Conservation (phyloP, 2,329 filamentous ascomycete genomes). For the Emmonsiellopsis sp. region DNA sequence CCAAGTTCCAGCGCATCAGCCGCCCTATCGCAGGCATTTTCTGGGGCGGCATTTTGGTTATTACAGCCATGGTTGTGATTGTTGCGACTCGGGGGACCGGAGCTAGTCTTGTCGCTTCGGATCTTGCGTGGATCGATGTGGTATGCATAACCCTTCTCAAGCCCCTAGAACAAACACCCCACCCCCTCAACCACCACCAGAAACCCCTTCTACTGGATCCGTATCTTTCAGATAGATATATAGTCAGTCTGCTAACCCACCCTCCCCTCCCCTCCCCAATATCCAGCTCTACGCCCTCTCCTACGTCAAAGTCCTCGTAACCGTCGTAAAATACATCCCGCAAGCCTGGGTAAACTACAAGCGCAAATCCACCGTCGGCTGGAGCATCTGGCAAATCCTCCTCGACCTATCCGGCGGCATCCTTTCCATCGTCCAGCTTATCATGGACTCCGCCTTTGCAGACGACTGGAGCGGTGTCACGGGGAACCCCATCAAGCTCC, state of each 20-base stretch:
- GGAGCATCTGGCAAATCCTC: conserved; percentile 76
- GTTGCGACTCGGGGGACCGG: conserved; percentile 34
- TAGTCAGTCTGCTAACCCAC: conserved; percentile 10
- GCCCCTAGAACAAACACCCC: too few relatives aligned
- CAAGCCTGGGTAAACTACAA: conserved; percentile 76
- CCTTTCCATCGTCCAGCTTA: conserved; percentile 69
- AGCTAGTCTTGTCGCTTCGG: conserved; percentile 35
- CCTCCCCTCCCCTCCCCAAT: not conserved
- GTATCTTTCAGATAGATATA: conserved; percentile 1
- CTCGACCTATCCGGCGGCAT: conserved; percentile 75
- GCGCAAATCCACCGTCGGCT: conserved; percentile 76
- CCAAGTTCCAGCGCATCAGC: conserved; percentile 44
- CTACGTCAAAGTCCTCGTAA: conserved; percentile 82
- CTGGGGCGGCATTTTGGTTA: conserved; percentile 51
- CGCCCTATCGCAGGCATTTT: conserved; percentile 59
- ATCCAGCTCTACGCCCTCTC: conserved; percentile 57
- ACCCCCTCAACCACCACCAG: too few relatives aligned
- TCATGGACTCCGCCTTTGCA: conserved; percentile 76
- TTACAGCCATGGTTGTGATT: conserved; percentile 27
- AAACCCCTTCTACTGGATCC: not conserved
- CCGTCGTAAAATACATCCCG: conserved; percentile 85
- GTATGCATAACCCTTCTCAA: conserved; percentile 29
- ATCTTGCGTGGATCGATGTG: conserved; percentile 57
- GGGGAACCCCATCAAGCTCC: conserved; percentile 86
- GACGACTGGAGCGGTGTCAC: conserved; percentile 83